Conservation (phyloP, 441 rosid genomes). For the Daphne laureola region DNA sequence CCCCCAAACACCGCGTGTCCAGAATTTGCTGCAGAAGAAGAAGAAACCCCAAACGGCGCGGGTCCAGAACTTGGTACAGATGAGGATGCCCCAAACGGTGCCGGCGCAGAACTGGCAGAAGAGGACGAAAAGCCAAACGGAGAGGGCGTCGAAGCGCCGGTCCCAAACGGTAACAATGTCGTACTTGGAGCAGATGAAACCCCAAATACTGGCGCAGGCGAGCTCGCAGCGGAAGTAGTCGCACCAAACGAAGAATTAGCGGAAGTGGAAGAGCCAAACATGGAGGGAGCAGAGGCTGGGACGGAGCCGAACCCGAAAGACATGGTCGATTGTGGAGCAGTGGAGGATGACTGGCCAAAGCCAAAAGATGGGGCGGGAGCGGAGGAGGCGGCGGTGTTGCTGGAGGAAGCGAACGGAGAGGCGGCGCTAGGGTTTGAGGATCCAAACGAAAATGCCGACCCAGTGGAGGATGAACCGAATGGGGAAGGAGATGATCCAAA, state of each 20-base stretch:
- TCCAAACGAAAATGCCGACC: conserved; percentile 32
- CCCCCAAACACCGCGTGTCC: conserved; percentile 24
- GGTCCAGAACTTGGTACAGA: conserved; percentile 1
- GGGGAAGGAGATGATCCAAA: conserved; percentile 20
- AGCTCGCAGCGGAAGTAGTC: conserved; percentile 6
- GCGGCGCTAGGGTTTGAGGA: conserved; percentile 37
- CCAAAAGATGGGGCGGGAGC: conserved; percentile 17
- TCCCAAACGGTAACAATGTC: conserved; percentile 20
- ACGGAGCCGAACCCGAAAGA: conserved; percentile 22
- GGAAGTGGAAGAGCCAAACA: conserved; percentile 19
- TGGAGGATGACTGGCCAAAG: conserved; percentile 23
- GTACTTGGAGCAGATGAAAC: conserved; percentile 19
- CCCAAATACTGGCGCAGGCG: conserved; percentile 17
- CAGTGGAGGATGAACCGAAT: conserved; percentile 23
- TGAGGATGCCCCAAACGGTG: conserved; percentile 8
- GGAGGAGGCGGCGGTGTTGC: conserved; percentile 23
- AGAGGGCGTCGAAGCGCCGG: conserved; percentile 19
- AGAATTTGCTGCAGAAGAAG: conserved; percentile 18
- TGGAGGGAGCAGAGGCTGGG: conserved; percentile 1
- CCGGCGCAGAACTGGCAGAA: conserved; percentile 7
- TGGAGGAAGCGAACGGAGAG: conserved; percentile 16
- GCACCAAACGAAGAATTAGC: conserved; percentile 5
- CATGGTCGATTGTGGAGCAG: conserved; percentile 17
- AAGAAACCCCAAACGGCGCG: conserved; percentile 12
- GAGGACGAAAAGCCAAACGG: conserved; percentile 13